These are phyloP conservation scores for Rhinocladiella mackenziei DNA, from an alignment of 2,329 filamentous ascomycete species.

Conservation along the genomic window DNA sequence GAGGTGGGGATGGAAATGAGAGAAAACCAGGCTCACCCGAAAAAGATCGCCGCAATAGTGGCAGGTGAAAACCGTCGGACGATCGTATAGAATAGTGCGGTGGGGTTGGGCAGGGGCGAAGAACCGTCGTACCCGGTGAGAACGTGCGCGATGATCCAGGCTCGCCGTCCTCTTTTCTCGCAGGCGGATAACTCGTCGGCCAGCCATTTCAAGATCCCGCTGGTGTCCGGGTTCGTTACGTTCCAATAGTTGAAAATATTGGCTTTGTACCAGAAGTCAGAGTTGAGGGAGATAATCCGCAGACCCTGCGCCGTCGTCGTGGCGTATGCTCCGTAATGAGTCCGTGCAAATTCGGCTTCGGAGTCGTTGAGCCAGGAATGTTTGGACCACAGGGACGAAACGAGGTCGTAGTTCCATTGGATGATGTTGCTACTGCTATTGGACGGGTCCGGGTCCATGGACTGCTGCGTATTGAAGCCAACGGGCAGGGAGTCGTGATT, in stretches of 20 bases:
- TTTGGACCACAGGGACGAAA: constrained; percentile 27
- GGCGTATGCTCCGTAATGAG: constrained; percentile 29
- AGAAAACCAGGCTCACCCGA: constrained; percentile 23
- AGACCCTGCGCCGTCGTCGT: constrained; percentile 30
- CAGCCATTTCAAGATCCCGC: constrained; percentile 28
- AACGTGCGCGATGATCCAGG: constrained; percentile 33
- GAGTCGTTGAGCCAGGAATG: constrained; percentile 31
- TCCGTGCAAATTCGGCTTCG: constrained; percentile 26
- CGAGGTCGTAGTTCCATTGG: constrained; percentile 31
- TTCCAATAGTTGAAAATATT: constrained; percentile 32
- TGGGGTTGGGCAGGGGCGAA: constrained; percentile 27
- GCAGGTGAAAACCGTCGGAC: constrained; percentile 27
- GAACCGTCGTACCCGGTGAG: constrained; percentile 29
- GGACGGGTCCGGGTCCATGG: constrained; percentile 19
- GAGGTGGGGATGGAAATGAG: too few relatives aligned
- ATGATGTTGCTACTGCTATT: constrained; percentile 23
- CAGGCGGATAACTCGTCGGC: constrained; percentile 29
- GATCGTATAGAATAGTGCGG: constrained; percentile 31
- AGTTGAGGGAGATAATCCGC: constrained; percentile 31
- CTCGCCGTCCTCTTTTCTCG: constrained; percentile 28
- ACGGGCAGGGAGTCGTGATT: constrained; percentile 32
- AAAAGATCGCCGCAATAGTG: constrained; percentile 28
- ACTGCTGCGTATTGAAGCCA: constrained; percentile 27
- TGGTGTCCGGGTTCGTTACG: constrained; percentile 29
- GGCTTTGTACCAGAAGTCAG: constrained; percentile 31